phyloP scores from a whole-genome alignment of 2,329 filamentous ascomycete species.

The Aspergillus brasiliensis region DNA sequence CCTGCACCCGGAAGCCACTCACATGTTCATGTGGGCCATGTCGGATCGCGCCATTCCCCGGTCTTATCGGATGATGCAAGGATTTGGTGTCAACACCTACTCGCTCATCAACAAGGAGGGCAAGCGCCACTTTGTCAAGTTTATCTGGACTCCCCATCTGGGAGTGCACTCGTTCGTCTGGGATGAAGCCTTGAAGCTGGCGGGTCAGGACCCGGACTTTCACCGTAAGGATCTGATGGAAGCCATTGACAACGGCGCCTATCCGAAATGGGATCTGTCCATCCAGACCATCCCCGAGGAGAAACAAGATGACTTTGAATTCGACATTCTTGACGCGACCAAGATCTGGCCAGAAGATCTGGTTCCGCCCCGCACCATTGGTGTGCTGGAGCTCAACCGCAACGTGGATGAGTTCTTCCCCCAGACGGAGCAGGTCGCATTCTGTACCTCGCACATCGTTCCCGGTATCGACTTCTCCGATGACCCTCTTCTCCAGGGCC shows the following conservation, averaged over 20 bases:
- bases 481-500: conserved; percentile 72
- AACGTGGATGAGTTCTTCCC: conserved; percentile 81
- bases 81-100: conserved; percentile 39
- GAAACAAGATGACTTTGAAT: conserved; percentile 75
- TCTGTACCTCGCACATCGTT: conserved; percentile 78
- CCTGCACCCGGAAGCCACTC: conserved; percentile 33
- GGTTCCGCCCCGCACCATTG: conserved; percentile 74
- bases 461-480: conserved; percentile 76
- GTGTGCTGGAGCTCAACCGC: conserved; percentile 75
- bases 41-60: conserved; percentile 38
- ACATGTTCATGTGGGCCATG: conserved; percentile 36
- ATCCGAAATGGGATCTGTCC: conserved; percentile 77
- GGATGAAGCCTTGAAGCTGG: conserved; percentile 75
- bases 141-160: conserved; percentile 34
- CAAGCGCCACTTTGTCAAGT: conserved; percentile 38
- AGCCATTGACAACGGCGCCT: conserved; percentile 70
- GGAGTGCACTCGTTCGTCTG: conserved; percentile 37
- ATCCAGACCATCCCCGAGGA: conserved; percentile 74
- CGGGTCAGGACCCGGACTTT: conserved; percentile 76
- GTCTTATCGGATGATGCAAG: conserved; percentile 38
- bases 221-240: conserved; percentile 75
- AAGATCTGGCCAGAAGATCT: conserved; percentile 82
- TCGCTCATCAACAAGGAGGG: conserved; percentile 34
- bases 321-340: conserved; percentile 80
- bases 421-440: conserved; percentile 79